A percentile compares a stretch with the other conserved stretches of the same genome.
Conservation (phyloP, 2,329 filamentous ascomycete species). For the Talaromyces sp. region DNA sequence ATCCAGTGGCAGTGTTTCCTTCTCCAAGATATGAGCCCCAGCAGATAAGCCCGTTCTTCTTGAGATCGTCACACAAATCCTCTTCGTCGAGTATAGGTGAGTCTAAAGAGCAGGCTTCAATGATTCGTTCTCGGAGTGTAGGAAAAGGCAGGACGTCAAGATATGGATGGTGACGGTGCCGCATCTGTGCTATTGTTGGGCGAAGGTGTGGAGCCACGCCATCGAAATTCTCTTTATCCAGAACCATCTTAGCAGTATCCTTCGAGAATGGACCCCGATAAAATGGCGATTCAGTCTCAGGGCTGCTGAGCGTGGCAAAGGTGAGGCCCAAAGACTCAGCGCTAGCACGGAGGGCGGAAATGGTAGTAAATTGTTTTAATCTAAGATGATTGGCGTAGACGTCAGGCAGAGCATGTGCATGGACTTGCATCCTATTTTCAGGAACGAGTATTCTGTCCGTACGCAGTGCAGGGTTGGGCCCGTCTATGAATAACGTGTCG, state of each 20-base stretch:
- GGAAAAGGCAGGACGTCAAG: conserved; percentile 6
- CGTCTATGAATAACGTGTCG: background rate
- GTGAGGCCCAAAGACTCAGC: background rate
- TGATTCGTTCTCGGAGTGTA: conserved; percentile 7
- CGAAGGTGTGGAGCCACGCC: background rate
- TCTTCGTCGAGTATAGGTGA: conserved; percentile 4
- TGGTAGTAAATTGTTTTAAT: conserved; percentile 1
- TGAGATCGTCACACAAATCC: conserved; percentile 6
- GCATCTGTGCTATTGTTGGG: conserved; percentile 6
- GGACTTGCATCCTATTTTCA: background rate
- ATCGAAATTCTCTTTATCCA: background rate
- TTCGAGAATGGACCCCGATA: background rate
- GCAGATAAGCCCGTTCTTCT: conserved; percentile 8
- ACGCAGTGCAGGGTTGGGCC: background rate
- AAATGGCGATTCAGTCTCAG: background rate
- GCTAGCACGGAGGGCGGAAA: background rate
- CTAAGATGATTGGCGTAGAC: conserved; percentile 5
- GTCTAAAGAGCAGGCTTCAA: background rate
- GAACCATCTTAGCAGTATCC: background rate
- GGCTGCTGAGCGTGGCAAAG: background rate
- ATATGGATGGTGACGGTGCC: conserved; percentile 9
- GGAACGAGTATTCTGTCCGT: conserved; percentile 5
- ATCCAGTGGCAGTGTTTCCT: conserved; percentile 20
- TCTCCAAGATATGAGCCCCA: conserved; percentile 5
- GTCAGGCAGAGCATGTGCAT: conserved; percentile 3